A percentile compares a stretch with the other conserved stretches of the same genome.
Evolutionary conservation across 148 eudicot genomes (phyloP).

Genomic region (Rhododendron simsii): DNA sequence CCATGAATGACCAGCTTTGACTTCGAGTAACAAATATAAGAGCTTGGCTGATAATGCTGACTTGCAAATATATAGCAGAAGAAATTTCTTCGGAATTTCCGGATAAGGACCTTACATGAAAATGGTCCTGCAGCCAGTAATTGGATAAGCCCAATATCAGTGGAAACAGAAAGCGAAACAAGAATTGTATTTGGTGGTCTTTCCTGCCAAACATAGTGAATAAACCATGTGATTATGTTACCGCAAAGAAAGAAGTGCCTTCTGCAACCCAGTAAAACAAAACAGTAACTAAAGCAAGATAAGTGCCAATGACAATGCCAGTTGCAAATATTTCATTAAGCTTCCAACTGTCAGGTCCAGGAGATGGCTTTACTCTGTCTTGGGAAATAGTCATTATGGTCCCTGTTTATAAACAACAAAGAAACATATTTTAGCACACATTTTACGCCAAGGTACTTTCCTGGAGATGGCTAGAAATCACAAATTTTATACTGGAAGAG

Average conservation of each 20-base stretch:
- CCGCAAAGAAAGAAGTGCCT: constrained; percentile 58
- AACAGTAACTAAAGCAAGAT: constrained; percentile 73
- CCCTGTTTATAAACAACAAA: constrained; percentile 31
- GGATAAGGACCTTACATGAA: constrained; percentile 51
- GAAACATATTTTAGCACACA: constrained; percentile 3
- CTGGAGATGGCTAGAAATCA: not conserved
- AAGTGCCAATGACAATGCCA: constrained; percentile 61
- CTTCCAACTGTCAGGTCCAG: constrained; percentile 74
- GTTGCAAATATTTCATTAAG: constrained; percentile 67
- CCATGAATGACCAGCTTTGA: constrained; percentile 73
- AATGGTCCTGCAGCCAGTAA: constrained; percentile 33
- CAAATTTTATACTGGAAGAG: not conserved
- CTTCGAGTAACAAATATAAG: constrained; percentile 83
- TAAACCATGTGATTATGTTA: constrained; percentile 15
- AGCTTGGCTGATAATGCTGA: constrained; percentile 79
- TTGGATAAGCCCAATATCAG: not conserved
- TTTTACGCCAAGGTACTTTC: not conserved
- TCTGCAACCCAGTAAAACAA: constrained; percentile 59
- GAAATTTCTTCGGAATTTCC: constrained; percentile 48
- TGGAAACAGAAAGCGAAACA: not conserved
- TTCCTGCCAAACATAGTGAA: not conserved
- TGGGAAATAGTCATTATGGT: constrained; percentile 78
- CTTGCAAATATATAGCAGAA: constrained; percentile 75
- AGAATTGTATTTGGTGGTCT: not conserved
- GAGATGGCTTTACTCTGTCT: constrained; percentile 67